A percentile compares a stretch with the other conserved stretches of the same genome.
Conservation (phyloP, 768 basidiomycete species). For the Coprinopsis sp. region DNA sequence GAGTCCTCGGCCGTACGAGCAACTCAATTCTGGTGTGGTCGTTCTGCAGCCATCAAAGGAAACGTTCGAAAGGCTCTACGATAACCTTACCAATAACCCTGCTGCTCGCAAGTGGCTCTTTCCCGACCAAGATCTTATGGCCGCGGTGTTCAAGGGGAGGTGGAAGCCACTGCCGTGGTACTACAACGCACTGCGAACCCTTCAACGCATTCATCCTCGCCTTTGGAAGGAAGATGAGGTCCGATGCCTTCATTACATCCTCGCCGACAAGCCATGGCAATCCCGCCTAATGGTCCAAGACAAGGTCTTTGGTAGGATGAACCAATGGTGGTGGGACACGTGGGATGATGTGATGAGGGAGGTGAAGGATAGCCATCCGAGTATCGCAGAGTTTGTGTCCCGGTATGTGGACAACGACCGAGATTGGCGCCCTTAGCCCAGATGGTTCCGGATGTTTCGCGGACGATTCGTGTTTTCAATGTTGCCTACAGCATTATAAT, state of each 20-base stretch:
- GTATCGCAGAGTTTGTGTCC: conserved; percentile 47
- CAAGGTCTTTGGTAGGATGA: conserved; percentile 44
- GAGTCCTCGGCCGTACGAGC: conserved; percentile 71
- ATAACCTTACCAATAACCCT: conserved; percentile 47
- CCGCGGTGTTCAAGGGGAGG: conserved; percentile 69
- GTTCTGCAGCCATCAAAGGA: conserved; percentile 70
- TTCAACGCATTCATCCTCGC: conserved; percentile 62
- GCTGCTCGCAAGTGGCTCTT: conserved; percentile 50
- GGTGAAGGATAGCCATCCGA: conserved; percentile 39
- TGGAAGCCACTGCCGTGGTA: conserved; percentile 82
- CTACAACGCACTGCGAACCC: conserved; percentile 92
- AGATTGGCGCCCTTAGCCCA: conserved; percentile 8
- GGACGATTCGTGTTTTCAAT: neutral
- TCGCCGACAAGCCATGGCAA: conserved; percentile 85
- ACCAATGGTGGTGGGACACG: conserved; percentile 80
- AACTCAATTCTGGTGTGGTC: conserved; percentile 88
- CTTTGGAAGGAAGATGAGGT: conserved; percentile 87
- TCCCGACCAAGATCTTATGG: conserved; percentile 90
- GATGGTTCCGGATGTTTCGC: neutral
- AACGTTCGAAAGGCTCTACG: conserved; percentile 47
- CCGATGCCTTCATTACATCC: conserved; percentile 82
- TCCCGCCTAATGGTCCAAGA: conserved; percentile 39
- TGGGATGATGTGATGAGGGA: conserved; percentile 44
- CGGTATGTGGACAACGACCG: conserved; percentile 40
- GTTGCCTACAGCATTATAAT: conserved; percentile 5